Evolutionary conservation across 2,329 filamentous ascomycete species (phyloP).

Genomic region (Chalaropsis thielavioides): DNA sequence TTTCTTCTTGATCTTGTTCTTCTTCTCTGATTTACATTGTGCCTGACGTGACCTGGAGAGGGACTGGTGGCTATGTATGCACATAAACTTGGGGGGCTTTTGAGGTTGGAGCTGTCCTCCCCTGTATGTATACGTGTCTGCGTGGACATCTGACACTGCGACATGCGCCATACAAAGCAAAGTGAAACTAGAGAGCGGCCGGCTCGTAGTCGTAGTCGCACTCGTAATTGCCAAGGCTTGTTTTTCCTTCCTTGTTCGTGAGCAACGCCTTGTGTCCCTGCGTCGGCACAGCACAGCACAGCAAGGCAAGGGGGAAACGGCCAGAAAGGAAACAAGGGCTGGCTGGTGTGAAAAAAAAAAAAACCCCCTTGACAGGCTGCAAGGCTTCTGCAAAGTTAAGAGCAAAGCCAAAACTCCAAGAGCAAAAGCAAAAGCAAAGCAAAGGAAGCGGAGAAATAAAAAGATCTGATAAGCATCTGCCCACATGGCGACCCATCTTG

Average conservation of each 20-base stretch:
- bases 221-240: background rate
- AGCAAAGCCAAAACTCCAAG: background rate
- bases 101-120: too few species aligned
- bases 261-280: background rate
- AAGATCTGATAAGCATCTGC: slow-evolving; percentile 4
- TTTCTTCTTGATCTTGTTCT: background rate
- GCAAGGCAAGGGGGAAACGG: background rate
- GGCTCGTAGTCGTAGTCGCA: background rate
- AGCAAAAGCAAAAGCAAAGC: background rate
- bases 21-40: background rate
- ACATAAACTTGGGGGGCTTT: too few species aligned
- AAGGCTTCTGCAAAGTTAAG: too few species aligned
- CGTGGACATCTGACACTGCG: background rate
- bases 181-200: too few species aligned
- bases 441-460: background rate
- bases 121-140: background rate
- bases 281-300: background rate
- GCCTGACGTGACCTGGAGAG: too few species aligned
- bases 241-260: too few species aligned
- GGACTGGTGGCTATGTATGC: too few species aligned
- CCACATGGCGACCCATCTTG: background rate
- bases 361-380: too few species aligned
- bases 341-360: too few species aligned
- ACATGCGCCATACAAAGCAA: too few species aligned
- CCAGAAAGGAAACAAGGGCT: too few species aligned